phyloP scores from a whole-genome alignment of 2,329 filamentous ascomycete genomes.

The Cryphonectria naterciae region DNA sequence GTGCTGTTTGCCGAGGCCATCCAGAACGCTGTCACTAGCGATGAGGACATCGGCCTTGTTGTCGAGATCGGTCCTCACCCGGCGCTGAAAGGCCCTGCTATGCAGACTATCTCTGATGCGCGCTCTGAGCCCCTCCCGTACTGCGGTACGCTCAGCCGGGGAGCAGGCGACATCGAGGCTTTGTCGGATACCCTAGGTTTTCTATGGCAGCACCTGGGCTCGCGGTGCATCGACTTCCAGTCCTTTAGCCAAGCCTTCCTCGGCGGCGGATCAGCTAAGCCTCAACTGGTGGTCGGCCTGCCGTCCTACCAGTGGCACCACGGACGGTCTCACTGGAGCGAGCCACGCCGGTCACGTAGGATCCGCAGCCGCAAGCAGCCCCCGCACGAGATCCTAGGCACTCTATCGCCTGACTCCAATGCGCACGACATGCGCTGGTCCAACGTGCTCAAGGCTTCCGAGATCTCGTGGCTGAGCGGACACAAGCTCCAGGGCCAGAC shows the following conservation, averaged over 20 bases:
- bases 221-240: too few species aligned
- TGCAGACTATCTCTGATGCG: slow-evolving; percentile 35
- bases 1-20: slow-evolving; percentile 34
- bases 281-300: slow-evolving; percentile 17
- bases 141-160: slow-evolving; percentile 30
- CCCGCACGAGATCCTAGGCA: slow-evolving; percentile 27
- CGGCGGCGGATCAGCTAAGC: slow-evolving; percentile 7
- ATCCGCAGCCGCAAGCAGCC: neutral
- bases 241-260: slow-evolving; percentile 19
- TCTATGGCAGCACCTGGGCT: neutral
- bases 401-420: slow-evolving; percentile 44
- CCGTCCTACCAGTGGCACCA: slow-evolving; percentile 30
- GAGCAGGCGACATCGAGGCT: slow-evolving; percentile 29
- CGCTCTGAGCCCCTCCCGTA: slow-evolving; percentile 33
- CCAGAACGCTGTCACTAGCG: slow-evolving; percentile 14
- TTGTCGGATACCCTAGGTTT: slow-evolving; percentile 30
- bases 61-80: slow-evolving; percentile 43
- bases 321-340: slow-evolving; percentile 19
- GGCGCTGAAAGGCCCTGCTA: slow-evolving; percentile 45
- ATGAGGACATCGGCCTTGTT: slow-evolving; percentile 20
- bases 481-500: slow-evolving; percentile 41
- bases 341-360: slow-evolving; percentile 22
- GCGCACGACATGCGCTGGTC: slow-evolving; percentile 37
- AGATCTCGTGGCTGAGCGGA: slow-evolving; percentile 44
- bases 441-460: slow-evolving; percentile 32